phyloP scores from a whole-genome alignment of 2,329 filamentous ascomycete species.

The Dactylellina haptotyla region DNA sequence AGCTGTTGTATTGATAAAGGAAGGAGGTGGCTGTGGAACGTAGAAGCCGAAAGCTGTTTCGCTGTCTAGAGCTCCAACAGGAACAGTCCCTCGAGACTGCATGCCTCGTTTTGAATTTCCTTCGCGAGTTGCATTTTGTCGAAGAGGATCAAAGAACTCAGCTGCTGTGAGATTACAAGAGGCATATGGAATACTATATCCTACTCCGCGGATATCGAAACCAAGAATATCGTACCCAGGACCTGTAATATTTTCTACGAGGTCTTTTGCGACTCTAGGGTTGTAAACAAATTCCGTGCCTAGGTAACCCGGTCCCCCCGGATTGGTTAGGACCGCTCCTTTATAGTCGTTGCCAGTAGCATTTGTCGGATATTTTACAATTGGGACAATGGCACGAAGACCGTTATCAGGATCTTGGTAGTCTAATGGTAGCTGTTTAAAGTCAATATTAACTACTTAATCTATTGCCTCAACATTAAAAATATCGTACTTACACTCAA shows the following conservation, averaged over 20 bases:
- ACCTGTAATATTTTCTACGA: slow-evolving; percentile 17
- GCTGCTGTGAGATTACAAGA: slow-evolving; percentile 18
- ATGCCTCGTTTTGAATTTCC: neutral
- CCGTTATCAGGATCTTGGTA: slow-evolving; percentile 62
- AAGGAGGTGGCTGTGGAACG: slow-evolving; percentile 1
- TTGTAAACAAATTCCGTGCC: slow-evolving; percentile 61
- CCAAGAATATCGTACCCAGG: slow-evolving; percentile 45
- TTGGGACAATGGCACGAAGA: slow-evolving; percentile 25
- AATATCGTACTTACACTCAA: slow-evolving; percentile 14
- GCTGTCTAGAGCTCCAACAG: neutral
- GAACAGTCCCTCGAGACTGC: neutral
- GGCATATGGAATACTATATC: slow-evolving; percentile 32
- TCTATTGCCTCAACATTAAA: neutral
- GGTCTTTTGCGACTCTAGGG: neutral
- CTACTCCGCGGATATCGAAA: slow-evolving; percentile 41
- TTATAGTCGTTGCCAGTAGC: slow-evolving; percentile 57
- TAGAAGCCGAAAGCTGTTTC: slow-evolving; percentile 25
- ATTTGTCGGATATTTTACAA: slow-evolving; percentile 38
- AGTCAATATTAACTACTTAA: slow-evolving; percentile 61
- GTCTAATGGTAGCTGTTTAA: slow-evolving; percentile 65
- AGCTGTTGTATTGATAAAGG: neutral
- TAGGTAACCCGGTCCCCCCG: slow-evolving; percentile 64
- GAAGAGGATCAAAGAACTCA: slow-evolving; percentile 30
- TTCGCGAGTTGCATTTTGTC: slow-evolving; percentile 36
- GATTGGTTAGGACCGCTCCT: slow-evolving; percentile 63